phyloP scores from a whole-genome alignment of 1,139 yeast species.

The Scheffersomyces insectosa region DNA sequence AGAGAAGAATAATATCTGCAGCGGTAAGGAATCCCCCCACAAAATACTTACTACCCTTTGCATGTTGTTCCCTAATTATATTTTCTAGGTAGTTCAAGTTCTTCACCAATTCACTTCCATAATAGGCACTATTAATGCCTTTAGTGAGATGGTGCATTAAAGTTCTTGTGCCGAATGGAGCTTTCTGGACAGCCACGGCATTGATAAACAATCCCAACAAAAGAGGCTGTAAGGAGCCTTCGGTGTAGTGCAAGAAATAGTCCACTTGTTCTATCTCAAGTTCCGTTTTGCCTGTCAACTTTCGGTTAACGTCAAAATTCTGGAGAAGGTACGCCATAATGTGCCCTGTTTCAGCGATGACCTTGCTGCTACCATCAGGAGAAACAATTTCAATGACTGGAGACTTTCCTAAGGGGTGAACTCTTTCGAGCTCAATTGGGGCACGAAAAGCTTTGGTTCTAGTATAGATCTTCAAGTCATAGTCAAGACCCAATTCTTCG shows the following conservation, averaged over 20 bases:
- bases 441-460: conserved; percentile 33
- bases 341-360: conserved; percentile 42
- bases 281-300: conserved; percentile 24
- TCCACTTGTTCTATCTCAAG: conserved; percentile 30
- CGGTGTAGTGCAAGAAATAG: conserved; percentile 41
- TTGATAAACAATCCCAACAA: conserved; percentile 35
- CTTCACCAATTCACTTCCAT: conserved; percentile 23
- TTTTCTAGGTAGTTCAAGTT: conserved; percentile 33
- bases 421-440: conserved; percentile 32
- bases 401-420: conserved; percentile 45
- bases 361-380: conserved; percentile 16
- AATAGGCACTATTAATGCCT: conserved; percentile 29
- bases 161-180: conserved; percentile 30
- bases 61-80: conserved; percentile 26
- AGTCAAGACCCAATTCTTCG: conserved; percentile 35
- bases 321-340: conserved; percentile 33
- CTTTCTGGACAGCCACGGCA: conserved; percentile 22
- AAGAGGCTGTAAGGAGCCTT: conserved; percentile 38
- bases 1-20: conserved; percentile 41
- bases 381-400: conserved; percentile 39
- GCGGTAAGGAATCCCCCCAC: conserved; percentile 39
- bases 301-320: conserved; percentile 28
- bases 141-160: conserved; percentile 25
- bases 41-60: conserved; percentile 27
- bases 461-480: conserved; percentile 34